Base-by-base conservation (phyloP, 2,329 filamentous ascomycete species). In the Diaporthe sp. region DNA sequence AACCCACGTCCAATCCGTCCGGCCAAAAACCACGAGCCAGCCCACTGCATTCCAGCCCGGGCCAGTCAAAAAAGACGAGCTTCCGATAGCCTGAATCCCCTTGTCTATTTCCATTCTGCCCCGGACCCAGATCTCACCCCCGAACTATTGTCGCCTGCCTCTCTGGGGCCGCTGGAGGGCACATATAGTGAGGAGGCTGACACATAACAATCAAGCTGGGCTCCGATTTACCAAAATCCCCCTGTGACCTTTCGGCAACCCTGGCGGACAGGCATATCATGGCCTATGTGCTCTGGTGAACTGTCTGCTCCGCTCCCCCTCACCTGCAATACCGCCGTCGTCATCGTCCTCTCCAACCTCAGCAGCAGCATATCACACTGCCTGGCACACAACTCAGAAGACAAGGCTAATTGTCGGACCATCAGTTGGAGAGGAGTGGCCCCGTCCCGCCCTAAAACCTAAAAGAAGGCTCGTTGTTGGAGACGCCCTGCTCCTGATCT, bases 331-430 rank as follows among this genome's bases (percentile, higher is more conserved):
- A 39, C 55, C 65, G 65, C 65, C 65, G 65, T 39, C 65, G 39
- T 53, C 65, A 22, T 68, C 47, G 65, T 53, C 34, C 65, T 53
- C 47, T 55, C 58, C 58, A 51, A 42, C 37, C 44, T n/a, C 51
- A 57, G 71, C 47, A 65, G 39, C 58, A 73, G 37, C 34, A 55
- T 49, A 55, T 42, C 44, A 65, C 71, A 53, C 58, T 44, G 25
- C 61, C 71, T 63, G 58, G 17, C 58, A 47, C 58, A 39, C 17
- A 57, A 53, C 39, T 57, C 31, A 60, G 53, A 47, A 63, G 42
- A 34, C 67, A 37, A 72, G 65, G 72, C 65, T 60, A 75, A 60
- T 44, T 57, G 55, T 71, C 31, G 55, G 67, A 72, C 71, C 65
- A 71, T 51, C 42, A 75, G 49, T 55, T 70, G 65, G 65, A 70